phyloP scores from a whole-genome alignment of 768 basidiomycete genomes.

The Serendipita sp. region DNA sequence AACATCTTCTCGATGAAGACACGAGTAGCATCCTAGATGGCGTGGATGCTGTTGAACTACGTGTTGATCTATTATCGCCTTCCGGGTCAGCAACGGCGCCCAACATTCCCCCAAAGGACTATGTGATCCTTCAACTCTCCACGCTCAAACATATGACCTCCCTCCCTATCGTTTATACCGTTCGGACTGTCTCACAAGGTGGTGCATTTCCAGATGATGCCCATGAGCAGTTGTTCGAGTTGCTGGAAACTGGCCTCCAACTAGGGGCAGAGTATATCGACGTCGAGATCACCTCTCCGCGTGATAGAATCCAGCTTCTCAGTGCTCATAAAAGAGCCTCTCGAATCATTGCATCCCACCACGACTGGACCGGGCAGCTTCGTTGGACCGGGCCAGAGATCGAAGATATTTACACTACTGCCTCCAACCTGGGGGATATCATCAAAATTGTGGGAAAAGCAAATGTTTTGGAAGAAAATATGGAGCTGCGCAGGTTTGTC shows the following conservation, averaged over 20 bases:
- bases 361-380: slow-evolving; percentile 79
- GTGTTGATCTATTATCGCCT: slow-evolving; percentile 71
- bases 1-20: slow-evolving; percentile 44
- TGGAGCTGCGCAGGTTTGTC: slow-evolving; percentile 59
- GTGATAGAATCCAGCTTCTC: slow-evolving; percentile 43
- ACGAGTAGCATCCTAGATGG: slow-evolving; percentile 36
- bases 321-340: slow-evolving; percentile 48
- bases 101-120: slow-evolving; percentile 46
- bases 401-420: slow-evolving; percentile 51
- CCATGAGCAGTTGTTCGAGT: slow-evolving; percentile 50
- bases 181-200: slow-evolving; percentile 75
- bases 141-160: slow-evolving; percentile 57
- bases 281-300: slow-evolving; percentile 66
- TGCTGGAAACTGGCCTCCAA: slow-evolving; percentile 63
- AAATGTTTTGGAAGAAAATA: slow-evolving; percentile 55
- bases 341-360: slow-evolving; percentile 82
- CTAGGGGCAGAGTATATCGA: slow-evolving; percentile 87
- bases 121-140: slow-evolving; percentile 69
- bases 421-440: slow-evolving; percentile 61
- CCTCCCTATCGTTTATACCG: slow-evolving; percentile 84
- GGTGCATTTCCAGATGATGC: slow-evolving; percentile 77
- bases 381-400: slow-evolving; percentile 59
- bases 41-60: slow-evolving; percentile 84
- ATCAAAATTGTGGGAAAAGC: slow-evolving; percentile 89
- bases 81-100: slow-evolving; percentile 26